These are phyloP conservation scores for Tricholoma flavovirens DNA, from an alignment of 768 basidiomycete genomes.

Conservation along the genomic window DNA sequence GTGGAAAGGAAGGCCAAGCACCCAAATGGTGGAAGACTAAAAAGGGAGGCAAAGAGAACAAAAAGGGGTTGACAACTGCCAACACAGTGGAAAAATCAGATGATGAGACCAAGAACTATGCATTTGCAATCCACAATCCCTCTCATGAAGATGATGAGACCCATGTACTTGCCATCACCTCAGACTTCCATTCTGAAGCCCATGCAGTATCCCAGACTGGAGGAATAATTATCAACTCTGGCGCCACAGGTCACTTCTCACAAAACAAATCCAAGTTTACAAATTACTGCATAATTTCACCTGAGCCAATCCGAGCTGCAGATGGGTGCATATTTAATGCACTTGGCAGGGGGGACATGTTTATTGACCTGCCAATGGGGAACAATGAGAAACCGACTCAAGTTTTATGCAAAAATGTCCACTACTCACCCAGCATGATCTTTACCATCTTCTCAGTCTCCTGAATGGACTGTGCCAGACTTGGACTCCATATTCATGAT, in stretches of 20 bases:
- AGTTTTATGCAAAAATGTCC: constrained; percentile 18
- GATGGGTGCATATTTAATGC: constrained; percentile 23
- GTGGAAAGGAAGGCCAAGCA: too few species aligned
- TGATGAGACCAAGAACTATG: background rate
- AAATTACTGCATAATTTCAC: constrained; percentile 16
- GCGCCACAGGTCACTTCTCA: background rate
- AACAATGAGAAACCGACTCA: constrained; percentile 10
- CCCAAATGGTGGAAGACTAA: too few species aligned
- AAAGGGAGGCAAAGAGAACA: background rate
- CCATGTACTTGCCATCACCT: background rate
- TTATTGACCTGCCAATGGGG: constrained; percentile 20
- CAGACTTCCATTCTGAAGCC: background rate
- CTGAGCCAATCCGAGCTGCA: constrained; percentile 20
- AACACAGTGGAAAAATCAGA: background rate
- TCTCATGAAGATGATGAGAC: background rate
- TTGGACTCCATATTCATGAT: background rate
- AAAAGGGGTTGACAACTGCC: background rate
- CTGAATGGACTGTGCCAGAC: constrained; percentile 14
- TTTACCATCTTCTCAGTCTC: constrained; percentile 25
- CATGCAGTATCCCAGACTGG: background rate
- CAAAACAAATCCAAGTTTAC: constrained; percentile 13
- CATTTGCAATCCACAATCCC: background rate
- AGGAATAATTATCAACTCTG: background rate
- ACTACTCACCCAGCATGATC: constrained; percentile 21
- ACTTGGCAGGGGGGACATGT: constrained; percentile 23